Base-by-base conservation (phyloP, 371 early-diverging fungal species). In the Smittium culicis region DNA sequence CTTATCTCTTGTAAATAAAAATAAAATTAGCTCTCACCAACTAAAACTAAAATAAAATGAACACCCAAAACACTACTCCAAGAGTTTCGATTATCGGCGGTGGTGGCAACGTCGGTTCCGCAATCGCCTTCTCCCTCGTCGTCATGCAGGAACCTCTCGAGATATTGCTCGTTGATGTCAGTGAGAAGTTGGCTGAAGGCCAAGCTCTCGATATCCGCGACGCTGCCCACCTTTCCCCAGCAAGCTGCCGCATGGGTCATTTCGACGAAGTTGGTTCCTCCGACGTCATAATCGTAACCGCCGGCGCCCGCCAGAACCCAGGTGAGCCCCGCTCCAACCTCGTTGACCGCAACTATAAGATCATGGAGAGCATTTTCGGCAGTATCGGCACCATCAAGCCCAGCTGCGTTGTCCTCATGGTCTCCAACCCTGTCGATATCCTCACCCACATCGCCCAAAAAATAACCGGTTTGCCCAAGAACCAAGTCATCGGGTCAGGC, bases 401-500 rank as follows among this genome's bases (percentile, higher is more conserved):
- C 24, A 78, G 83, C 17, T 82, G 88, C 35, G 84, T 85, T 65
- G 76, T 91, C n/a, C 68, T 91, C 45, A 70, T 92, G 58, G 91
- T 92, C 2, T 81, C 91, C 33, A 92, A 92, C 68, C 92, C 92
- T 1, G 85, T 89, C 35, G 93, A 93, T 70, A 78, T 89, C 45
- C 79, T 93, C 71, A 90, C 93, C 1, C 79, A 77, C 56, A 86
- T 92, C 75, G 88, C 93, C 2, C 90, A 90, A 61, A 85, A 87
- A 69, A 73, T 89, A 1, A 84, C 86, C 31, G 90, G 89, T 0
- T 77, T 92, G 33, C 91, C 91, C 27, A 75, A 75, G 27, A 74
- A 73, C 20, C 93, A 91, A 70, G 92, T 92, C 25, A 79, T 93
- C 69, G 93, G 93, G 31, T 86, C 90, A 0, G 93, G 93, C 24